A percentile compares a stretch with the other conserved stretches of the same genome.
These are phyloP conservation scores for Venturia oleaginea DNA, from an alignment of 2,329 filamentous ascomycete species.

Conservation along the genomic window DNA sequence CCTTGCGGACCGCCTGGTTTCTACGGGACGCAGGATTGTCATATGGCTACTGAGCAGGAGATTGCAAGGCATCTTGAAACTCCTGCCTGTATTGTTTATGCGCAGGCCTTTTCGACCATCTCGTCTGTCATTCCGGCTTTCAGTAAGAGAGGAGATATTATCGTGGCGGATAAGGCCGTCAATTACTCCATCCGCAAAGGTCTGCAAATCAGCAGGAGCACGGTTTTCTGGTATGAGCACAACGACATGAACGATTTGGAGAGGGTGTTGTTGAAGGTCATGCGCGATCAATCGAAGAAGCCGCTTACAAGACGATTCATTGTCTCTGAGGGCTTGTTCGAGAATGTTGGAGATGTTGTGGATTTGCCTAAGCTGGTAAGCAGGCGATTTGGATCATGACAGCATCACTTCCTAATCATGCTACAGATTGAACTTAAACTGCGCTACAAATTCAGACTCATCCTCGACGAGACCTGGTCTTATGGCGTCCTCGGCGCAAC, in stretches of 20 bases:
- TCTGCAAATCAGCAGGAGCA: constrained; percentile 84
- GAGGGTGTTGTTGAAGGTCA: constrained; percentile 71
- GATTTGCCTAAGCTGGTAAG: constrained; percentile 77
- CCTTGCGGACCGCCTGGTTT: constrained; percentile 96
- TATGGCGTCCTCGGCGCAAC: constrained; percentile 90
- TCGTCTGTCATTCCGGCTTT: constrained; percentile 96
- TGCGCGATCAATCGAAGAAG: constrained; percentile 79
- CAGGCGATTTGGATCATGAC: constrained; percentile 15
- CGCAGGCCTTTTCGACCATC: constrained; percentile 92
- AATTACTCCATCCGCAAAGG: constrained; percentile 94
- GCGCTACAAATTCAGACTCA: constrained; percentile 95
- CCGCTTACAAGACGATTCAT: constrained; percentile 89
- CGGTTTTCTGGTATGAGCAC: constrained; percentile 88
- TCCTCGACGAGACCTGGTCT: constrained; percentile 95
- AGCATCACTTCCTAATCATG: constrained; percentile 7
- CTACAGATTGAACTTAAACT: constrained; percentile 77
- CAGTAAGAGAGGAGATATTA: constrained; percentile 93
- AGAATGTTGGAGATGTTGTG: constrained; percentile 76
- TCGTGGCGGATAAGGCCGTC: constrained; percentile 86
- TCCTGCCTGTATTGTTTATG: constrained; percentile 85
- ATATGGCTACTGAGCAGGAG: constrained; percentile 93
- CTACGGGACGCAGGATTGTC: constrained; percentile 96
- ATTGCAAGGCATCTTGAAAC: constrained; percentile 85
- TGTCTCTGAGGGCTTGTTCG: constrained; percentile 90
- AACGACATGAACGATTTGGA: constrained; percentile 94